Evolutionary conservation across 495 filamentous ascomycete genomes (phyloP).

Genomic region (Paragyromitra xinjiangensis): DNA sequence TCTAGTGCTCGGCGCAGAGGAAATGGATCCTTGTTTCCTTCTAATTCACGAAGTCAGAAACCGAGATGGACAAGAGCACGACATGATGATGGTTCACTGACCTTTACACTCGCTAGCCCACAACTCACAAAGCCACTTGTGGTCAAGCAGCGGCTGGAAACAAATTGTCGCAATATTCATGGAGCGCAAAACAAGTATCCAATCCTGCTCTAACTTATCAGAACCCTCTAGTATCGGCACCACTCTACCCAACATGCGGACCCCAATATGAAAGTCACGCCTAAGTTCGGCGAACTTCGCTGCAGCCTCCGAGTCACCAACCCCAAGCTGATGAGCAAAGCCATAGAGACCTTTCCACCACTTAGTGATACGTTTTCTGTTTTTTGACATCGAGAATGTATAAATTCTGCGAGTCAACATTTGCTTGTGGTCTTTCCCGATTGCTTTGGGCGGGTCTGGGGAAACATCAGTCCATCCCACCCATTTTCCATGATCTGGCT

Average conservation of each 20-base stretch:
- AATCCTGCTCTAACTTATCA: no score
- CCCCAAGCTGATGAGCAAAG: not conserved
- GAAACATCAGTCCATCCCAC: not conserved
- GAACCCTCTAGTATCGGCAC: no score
- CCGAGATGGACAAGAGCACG: not conserved
- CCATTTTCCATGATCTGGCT: not conserved
- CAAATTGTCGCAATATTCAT: no score
- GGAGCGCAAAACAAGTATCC: no score
- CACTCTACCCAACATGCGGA: no score
- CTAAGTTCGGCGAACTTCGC: not conserved
- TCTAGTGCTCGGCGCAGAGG: not conserved
- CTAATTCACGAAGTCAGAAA: not conserved
- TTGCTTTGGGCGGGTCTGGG: not conserved
- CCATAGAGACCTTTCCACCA: not conserved
- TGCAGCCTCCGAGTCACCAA: not conserved
- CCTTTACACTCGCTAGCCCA: no score
- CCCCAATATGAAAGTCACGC: not conserved
- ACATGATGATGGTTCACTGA: no score
- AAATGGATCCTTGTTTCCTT: not conserved
- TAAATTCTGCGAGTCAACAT: not conserved
- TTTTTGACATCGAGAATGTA: not conserved
- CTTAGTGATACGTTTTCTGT: not conserved
- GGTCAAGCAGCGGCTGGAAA: no score
- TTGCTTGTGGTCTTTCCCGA: not conserved
- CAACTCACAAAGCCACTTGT: no score